Evolutionary conservation across 495 filamentous ascomycete species (phyloP).

Genomic region (Penicillium simplicissimum): DNA sequence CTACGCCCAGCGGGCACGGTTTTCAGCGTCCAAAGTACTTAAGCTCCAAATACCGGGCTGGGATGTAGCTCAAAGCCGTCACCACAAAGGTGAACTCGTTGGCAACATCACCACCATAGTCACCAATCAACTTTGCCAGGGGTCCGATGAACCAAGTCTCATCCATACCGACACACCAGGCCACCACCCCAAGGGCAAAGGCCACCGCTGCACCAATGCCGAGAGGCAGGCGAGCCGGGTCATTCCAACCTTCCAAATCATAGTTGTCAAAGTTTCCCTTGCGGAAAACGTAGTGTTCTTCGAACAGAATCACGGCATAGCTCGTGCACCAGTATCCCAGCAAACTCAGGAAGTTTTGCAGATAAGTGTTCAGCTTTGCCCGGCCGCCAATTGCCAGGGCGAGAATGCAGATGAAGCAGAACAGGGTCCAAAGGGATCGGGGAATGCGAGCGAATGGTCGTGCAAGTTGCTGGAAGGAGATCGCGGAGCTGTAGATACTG

Average conservation of each 20-base stretch:
- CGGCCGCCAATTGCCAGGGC: slow-evolving; percentile 44
- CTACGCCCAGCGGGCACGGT: background rate
- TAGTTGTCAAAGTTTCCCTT: slow-evolving; percentile 47
- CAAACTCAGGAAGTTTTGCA: slow-evolving; percentile 56
- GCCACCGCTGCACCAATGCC: slow-evolving; percentile 31
- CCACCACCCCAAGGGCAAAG: slow-evolving; percentile 35
- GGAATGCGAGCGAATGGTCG: slow-evolving; percentile 43
- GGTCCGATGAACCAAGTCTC: slow-evolving; percentile 40
- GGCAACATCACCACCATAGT: slow-evolving; percentile 29
- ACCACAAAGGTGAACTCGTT: slow-evolving; percentile 33
- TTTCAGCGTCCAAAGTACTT: slow-evolving; percentile 31
- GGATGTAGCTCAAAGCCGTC: slow-evolving; percentile 24
- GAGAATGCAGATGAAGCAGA: slow-evolving; percentile 42
- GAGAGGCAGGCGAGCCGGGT: slow-evolving; percentile 30
- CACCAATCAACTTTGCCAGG: slow-evolving; percentile 28
- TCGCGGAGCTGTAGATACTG: slow-evolving; percentile 41
- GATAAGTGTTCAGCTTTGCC: slow-evolving; percentile 35
- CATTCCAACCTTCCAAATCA: slow-evolving; percentile 40
- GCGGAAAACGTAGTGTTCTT: slow-evolving; percentile 62
- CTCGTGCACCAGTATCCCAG: slow-evolving; percentile 62
- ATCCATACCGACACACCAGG: slow-evolving; percentile 40
- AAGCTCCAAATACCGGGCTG: slow-evolving; percentile 27
- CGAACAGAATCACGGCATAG: slow-evolving; percentile 58
- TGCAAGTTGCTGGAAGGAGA: slow-evolving; percentile 44
- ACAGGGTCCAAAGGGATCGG: slow-evolving; percentile 43